Percentiles rank a stretch among this genome's conserved stretches.
These are phyloP conservation scores for Aspergillus puulaauensis DNA, from an alignment of 2,329 filamentous ascomycete species.

Conservation along the genomic window DNA sequence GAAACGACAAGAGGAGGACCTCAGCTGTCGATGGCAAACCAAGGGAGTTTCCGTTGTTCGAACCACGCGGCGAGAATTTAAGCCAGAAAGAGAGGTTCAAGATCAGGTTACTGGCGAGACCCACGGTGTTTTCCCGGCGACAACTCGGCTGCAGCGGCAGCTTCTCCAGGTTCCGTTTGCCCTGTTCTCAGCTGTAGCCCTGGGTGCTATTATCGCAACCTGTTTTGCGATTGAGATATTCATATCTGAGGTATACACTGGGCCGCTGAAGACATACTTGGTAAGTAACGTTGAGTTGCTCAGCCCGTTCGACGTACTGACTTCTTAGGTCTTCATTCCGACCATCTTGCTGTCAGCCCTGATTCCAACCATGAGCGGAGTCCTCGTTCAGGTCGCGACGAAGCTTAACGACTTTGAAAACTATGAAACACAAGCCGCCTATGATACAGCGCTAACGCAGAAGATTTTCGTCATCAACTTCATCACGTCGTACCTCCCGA, in stretches of 20 bases:
- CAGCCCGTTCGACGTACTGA: constrained; percentile 12
- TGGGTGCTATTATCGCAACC: constrained; percentile 83
- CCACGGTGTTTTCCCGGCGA: constrained; percentile 72
- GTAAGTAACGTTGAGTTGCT: constrained; percentile 48
- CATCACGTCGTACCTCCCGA: constrained; percentile 89
- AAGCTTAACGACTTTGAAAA: constrained; percentile 83
- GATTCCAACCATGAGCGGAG: constrained; percentile 74
- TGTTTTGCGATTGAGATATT: constrained; percentile 97
- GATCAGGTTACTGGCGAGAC: constrained; percentile 84
- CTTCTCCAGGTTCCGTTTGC: constrained; percentile 88
- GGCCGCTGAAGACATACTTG: constrained; percentile 81
- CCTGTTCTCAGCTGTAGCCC: constrained; percentile 66
- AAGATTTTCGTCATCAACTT: constrained; percentile 99
- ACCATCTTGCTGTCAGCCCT: constrained; percentile 80
- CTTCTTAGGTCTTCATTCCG: constrained; percentile 72
- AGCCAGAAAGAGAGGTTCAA: constrained; percentile 71
- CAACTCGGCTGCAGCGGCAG: constrained; percentile 76
- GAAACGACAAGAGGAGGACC: constrained; percentile 88
- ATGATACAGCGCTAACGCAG: constrained; percentile 80
- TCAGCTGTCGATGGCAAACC: constrained; percentile 88
- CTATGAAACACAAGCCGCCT: constrained; percentile 82
- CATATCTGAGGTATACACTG: constrained; percentile 90
- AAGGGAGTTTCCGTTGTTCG: constrained; percentile 82
- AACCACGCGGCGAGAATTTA: constrained; percentile 73
- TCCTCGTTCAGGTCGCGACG: constrained; percentile 80